Percentiles rank a stretch among this genome's conserved stretches.
Conservation (phyloP, 768 basidiomycete genomes). For the Sarcodon aspratus region DNA sequence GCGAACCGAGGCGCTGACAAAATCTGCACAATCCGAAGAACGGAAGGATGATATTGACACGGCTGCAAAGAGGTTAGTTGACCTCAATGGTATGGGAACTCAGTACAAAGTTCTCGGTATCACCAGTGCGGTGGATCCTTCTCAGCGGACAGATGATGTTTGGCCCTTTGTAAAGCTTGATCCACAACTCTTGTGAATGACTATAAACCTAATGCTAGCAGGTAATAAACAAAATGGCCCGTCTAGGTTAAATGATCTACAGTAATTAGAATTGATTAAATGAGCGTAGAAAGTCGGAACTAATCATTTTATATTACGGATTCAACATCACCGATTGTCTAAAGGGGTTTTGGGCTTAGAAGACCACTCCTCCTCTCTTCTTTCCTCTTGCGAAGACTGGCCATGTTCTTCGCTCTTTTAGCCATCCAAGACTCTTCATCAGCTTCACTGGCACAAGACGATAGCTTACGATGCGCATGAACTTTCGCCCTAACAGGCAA, state of each 20-base stretch:
- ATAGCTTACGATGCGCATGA: background rate
- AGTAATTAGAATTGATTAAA: too few species aligned
- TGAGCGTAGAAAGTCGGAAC: too few species aligned
- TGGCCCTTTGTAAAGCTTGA: constrained; percentile 12
- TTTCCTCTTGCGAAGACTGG: constrained; percentile 20
- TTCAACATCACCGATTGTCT: too few species aligned
- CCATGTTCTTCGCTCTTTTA: constrained; percentile 22
- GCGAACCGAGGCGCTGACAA: constrained; percentile 54
- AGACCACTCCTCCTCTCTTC: constrained; percentile 30
- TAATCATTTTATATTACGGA: too few species aligned
- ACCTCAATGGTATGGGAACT: constrained; percentile 74
- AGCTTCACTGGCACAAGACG: background rate
- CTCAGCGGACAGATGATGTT: constrained; percentile 7
- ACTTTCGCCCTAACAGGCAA: constrained; percentile 8
- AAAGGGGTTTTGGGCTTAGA: too few species aligned
- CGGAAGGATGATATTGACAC: constrained; percentile 39
- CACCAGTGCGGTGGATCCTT: constrained; percentile 11
- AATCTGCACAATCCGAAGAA: constrained; percentile 35
- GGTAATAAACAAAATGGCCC: too few species aligned
- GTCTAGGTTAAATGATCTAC: too few species aligned
- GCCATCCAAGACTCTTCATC: constrained; percentile 26
- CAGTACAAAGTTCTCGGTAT: constrained; percentile 79
- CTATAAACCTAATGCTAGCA: too few species aligned
- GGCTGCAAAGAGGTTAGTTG: constrained; percentile 64
- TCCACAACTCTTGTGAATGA: background rate